Base-by-base conservation (phyloP, 805 yeast species). In the Yarrowia hollandica region DNA sequence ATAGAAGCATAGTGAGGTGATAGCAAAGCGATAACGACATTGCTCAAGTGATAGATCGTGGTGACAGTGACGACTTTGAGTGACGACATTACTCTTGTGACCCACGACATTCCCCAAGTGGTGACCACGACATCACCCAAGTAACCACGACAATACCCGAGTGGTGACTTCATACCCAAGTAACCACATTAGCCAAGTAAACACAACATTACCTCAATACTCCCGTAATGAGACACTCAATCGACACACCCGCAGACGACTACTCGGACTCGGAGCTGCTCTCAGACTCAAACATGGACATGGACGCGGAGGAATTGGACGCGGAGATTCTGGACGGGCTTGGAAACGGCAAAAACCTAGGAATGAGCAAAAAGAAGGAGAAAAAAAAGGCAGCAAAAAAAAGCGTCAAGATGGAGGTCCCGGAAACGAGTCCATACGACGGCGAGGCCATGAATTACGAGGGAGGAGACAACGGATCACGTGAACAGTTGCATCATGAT, bases 291-390 rank as follows among this genome's bases (percentile, higher is more conserved):
- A 15, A 48, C 55, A 30, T 31, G 55, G 39, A 48, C 15, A 22
- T 31, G 31, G 55, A 48, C 22, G 48, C 48, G 19, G 55, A 48
- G 14, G 55, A 48, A 11, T 39, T 48, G 15, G 55, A 48, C 30
- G 19, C 55, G 11, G 55, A 28, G 38, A 48, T 48, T 33, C 39
- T 48, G 15, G 39, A 31, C 30, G 55, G 55, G 2, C 30, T 48
- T 4, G 39, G 55, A 3, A 31, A 16, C 21, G 39, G 55, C 28
- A 48, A 48, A n/a, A 48, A 33, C 12, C 55, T 48, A 1, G 55
- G 55, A 21, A 31, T 31, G 38, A 33, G 25, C 18, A 31, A 48
- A 3, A 34, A 34, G 12, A 34, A 34, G 39, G 15, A 16, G 14
- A n/a, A 15, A 5, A 8, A 15, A n/a, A 18, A 48, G 11, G 22